phyloP scores from a whole-genome alignment of 116 monocot species.

The Papilionanthe hybrid region DNA sequence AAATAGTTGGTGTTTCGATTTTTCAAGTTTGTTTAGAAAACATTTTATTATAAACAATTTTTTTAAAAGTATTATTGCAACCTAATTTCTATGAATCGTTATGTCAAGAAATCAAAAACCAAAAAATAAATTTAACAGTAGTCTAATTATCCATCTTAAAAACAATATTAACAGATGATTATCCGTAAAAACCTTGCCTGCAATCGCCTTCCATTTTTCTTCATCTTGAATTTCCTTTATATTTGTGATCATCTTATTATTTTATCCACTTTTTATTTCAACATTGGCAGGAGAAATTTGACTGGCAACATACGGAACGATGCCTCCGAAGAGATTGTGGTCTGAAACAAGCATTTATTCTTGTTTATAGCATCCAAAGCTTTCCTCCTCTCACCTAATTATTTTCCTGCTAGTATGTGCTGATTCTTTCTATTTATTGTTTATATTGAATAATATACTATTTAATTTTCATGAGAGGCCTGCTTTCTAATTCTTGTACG shows the following conservation, averaged over 20 bases:
- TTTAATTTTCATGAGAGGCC: too few relatives aligned
- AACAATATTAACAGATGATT: too few relatives aligned
- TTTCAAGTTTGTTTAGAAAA: too few relatives aligned
- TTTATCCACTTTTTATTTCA: not conserved
- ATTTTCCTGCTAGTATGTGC: not conserved
- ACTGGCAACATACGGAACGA: not conserved
- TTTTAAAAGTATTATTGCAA: too few relatives aligned
- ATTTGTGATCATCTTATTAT: not conserved
- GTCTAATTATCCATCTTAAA: too few relatives aligned
- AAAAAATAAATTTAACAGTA: too few relatives aligned
- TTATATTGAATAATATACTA: not conserved
- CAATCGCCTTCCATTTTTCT: not conserved
- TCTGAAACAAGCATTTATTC: not conserved
- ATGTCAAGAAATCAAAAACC: too few relatives aligned
- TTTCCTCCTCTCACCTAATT: not conserved
- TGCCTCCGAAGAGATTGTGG: not conserved
- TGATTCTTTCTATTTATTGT: not conserved
- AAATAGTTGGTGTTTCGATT: too few relatives aligned
- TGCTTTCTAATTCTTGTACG: too few relatives aligned
- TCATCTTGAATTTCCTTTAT: not conserved
- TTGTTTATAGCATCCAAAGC: not conserved
- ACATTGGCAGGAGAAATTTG: not conserved
- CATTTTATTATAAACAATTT: too few relatives aligned
- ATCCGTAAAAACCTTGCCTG: not conserved
- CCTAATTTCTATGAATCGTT: too few relatives aligned